Base-by-base conservation (phyloP, 805 yeast genomes). In the Jamesozyma spencerorum region DNA sequence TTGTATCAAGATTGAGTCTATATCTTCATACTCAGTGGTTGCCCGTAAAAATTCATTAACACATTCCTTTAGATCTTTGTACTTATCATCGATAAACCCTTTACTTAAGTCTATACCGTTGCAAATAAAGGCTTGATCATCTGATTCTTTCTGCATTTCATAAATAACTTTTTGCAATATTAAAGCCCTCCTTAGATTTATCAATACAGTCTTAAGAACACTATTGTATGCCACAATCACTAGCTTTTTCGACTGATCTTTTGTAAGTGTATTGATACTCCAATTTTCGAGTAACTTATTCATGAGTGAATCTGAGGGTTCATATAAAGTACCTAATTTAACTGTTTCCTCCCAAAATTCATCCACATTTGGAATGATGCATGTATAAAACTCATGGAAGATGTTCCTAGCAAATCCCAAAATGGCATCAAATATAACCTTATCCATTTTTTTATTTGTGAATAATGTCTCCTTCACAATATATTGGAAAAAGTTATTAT, bases 111-210 rank as follows among this genome's bases (percentile, higher is more conserved):
- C 46, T 6, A 44, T 29, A 12, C 53, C 60, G 18, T 55, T 48
- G 5, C 62, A 38, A 6, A 53, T 29, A 3, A 58, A 47, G 17
- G 47, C 40, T 3, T 53, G 54, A 1, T 52, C 51, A 5, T 53
- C 59, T 17, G 50, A 40, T 13, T 55, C 49, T 27, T 55, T 52
- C 26, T 63, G 44, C 6, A 60, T 44, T 6, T 51, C 47, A 33
- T 57, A 56, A 34, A 67, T 45, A n/a, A 55, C 56, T 33, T 51
- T 54, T 18, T 62, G 36, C 43, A 66, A 60, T 5, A 60, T 55
- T 37, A 57, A 34, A 38, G 57, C 62, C 34, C 62, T 55, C 37
- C 62, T 50, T 31, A 57, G 36, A 1, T 57, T 50, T 2, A 58
- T 61, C 14, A 54, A 43, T 13, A 57, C 28, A 31, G 50, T 52